Evolutionary conservation across 2,329 filamentous ascomycete species (phyloP).

Genomic region (Geoglossum cookeanum): DNA sequence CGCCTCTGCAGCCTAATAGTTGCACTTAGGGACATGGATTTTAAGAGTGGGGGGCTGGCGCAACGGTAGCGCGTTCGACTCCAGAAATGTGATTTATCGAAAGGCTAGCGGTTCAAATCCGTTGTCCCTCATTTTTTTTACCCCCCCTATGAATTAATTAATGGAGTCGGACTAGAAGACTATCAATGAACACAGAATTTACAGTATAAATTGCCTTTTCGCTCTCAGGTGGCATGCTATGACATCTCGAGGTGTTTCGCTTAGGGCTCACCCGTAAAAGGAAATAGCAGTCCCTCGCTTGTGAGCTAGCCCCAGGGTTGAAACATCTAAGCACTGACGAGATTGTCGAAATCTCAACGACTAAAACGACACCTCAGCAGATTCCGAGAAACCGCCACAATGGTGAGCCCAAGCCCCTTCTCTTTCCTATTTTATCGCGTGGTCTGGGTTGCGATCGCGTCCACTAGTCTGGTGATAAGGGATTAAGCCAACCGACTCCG

Average conservation of each 20-base stretch:
- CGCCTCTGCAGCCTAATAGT: no score
- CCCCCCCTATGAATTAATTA: not conserved
- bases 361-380: not conserved
- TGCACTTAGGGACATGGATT: no score
- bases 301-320: not conserved
- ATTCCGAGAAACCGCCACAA: not conserved
- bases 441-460: not conserved
- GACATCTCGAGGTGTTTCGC: not conserved
- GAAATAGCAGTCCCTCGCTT: not conserved
- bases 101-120: constrained; percentile 6
- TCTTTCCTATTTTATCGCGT: not conserved
- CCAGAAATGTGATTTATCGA: constrained; percentile 1
- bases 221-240: not conserved
- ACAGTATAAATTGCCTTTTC: constrained; percentile 13
- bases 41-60: constrained; percentile 1
- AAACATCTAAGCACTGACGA: not conserved
- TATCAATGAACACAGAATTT: no score
- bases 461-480: not conserved
- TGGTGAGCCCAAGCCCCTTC: not conserved
- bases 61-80: constrained; percentile 6
- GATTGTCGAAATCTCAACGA: not conserved
- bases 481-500: not conserved
- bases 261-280: not conserved
- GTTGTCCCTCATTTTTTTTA: constrained; percentile 2
- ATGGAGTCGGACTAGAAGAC: no score